Base-by-base conservation (phyloP, 2,329 filamentous ascomycete genomes). In the Celoporthe dispersa region DNA sequence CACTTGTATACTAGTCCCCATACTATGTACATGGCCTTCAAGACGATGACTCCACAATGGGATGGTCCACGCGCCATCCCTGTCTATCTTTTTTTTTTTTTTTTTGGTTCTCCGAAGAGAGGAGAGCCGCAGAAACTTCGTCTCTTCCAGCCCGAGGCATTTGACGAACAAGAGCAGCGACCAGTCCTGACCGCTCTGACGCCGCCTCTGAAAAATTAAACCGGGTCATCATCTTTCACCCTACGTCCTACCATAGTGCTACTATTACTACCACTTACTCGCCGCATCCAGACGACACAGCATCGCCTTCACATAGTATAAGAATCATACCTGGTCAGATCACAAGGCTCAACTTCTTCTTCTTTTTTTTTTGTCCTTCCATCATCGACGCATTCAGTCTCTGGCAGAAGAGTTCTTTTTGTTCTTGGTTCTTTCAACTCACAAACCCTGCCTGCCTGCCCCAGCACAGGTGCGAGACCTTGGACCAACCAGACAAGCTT, bases 151-250 rank as follows among this genome's bases (percentile, higher is more conserved):
- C 53, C 53, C 35, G 60, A 44, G 25, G 25, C 35, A 41, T 63
- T 63, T n/a, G n/a, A 28, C 6, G 25, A 37, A 37, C 60, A 19
- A 44, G 39, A 28, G n/a, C 44, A 48, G 44, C 19, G 1, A 8
- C n/a, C 60, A 44, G 14, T 11, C 19, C 35, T 19, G 60, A 63
- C 60, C 60, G 60, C 60, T 9, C 37, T 63, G 35, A 16, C n/a
- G 60, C 60, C n/a, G 31, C 22, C 37, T n/a, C 9, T 28, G 78
- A 62, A 63, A 48, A 48, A 48, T n/a, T n/a, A 48, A 63, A 31
- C 22, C 37, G 12, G 37, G 12, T 11, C 11, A 8, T 28, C 35
- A 19, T 16, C 53, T 19, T 57, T 9, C 11, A 4, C 28, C 28
- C 33, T n/a, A n/a, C 22, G 22, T 48, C 44, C 44, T 22, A 48